Base-by-base conservation (phyloP, 148 eudicot genomes). In the Rhododendron simsii region DNA sequence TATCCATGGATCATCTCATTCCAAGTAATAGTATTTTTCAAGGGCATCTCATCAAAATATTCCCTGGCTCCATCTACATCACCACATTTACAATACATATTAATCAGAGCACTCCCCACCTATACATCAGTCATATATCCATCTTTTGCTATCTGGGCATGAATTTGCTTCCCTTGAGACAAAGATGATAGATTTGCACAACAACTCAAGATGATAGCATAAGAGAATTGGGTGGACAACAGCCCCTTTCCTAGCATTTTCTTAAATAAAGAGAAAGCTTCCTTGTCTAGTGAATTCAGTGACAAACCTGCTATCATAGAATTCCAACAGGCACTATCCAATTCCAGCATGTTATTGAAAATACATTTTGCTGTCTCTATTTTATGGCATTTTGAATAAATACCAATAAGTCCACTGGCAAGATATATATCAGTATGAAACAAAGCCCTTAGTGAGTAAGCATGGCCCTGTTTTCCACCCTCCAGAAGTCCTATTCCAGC, bases 1-100 rank as follows among this genome's bases (percentile, higher is more conserved):
- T 94, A 95, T 26, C 98, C 95, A 71, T 90, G 92, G 87, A 96
- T 92, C 94, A 96, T 93, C 77, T 90, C 94, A 67, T 96, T 94
- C 96, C 98, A 95, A 18, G 95, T 91, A 81, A 93, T 89, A 1
- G 83, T 88, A 86, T 88, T 93, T 81, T 88, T 93, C 11, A 35
- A 77, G 7, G 86, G 89, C 93, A 95, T 93, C 33, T 35, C 81
- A 78, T 93, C 92, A 78, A 94, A 96, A 85, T 90, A 78, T 74
- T 67, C 16, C 61, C 89, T 86, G 7, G 93, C 98, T 45, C 65
- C 86, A 67, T 89, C 88, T 30, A 91, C 92, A 83, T 91, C 88
- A 69, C 98, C 98, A 79, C 96, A 93, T 81, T 93, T 96, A 67
- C 90, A 91, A 71, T 94, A 93, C 96, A 95, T 96, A 77, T 93